Evolutionary conservation across 2,329 filamentous ascomycete genomes (phyloP), one percentile per base, ranked within the genome.

Genomic region (Beauveria caledonica): DNA sequence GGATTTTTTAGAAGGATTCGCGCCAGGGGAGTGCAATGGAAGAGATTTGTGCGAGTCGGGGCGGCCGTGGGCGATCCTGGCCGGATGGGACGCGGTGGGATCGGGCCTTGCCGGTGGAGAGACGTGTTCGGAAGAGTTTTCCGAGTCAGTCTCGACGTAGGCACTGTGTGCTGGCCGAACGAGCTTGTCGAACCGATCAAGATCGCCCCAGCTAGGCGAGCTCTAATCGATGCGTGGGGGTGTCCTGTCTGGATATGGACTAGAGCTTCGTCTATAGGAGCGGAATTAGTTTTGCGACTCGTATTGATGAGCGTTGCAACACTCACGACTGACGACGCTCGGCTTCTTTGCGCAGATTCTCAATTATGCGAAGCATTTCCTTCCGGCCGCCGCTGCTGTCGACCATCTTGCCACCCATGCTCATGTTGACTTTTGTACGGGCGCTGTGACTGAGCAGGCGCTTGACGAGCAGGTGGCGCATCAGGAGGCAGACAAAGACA

Each of bases 401-500:
- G 55, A 97, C 86, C 68, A 88, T 83, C 71, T 91, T 92, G 25
- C 89, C 90, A 5, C 83, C 86, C 83, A 97, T 88, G 69, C 89
- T 94, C 94, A 99, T 97, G 63, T 86, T 92, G 13, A 97, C 88
- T 76, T 96, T 96, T 72, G 93, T 86, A 63, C 85, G 84, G 3
- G 89, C 86, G 69, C 91, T 88, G 9, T 90, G 91, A 65, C 82
- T 84, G 61, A 99, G 77, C 25, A 99, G 79, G 61, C 90, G 81
- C 74, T 92, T 92, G 55, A 97, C 79, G 19, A 99, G 81, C n/a
- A 99, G 77, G 74, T 97, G 89, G 53, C 92, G 86, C 92, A 99
- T 99, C 63, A 93, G 82, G 65, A 97, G 83, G 73, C 94, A 97
- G 3, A 99, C 94, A 72, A 92, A 97, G 1, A 99, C 90, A 19